Percentiles rank a stretch among this genome's conserved stretches.
phyloP scores from a whole-genome alignment of 257 asterid genomes.

The Solanum corneliomulleri region DNA sequence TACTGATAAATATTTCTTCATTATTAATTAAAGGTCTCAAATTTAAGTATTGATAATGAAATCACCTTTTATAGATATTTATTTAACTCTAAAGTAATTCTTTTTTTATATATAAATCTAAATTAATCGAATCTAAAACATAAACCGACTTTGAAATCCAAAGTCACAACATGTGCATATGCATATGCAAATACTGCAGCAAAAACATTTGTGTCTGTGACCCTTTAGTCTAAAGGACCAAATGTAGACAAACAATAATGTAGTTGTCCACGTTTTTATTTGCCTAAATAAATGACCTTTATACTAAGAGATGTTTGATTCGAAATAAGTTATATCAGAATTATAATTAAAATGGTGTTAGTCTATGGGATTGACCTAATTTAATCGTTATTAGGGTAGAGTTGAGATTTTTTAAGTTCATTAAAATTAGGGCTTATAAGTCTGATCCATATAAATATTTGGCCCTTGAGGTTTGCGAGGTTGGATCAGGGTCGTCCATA shows the following conservation, averaged over 20 bases:
- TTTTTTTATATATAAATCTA: not conserved
- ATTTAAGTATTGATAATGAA: fast-evolving
- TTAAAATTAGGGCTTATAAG: no score
- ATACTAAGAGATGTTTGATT: not conserved
- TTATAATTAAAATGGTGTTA: no score
- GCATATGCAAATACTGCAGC: not conserved
- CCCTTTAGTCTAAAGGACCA: not conserved
- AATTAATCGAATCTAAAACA: not conserved
- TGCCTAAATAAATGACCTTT: not conserved
- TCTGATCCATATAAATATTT: no score
- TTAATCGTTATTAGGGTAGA: no score
- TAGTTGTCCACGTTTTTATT: not conserved
- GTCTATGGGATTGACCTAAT: no score
- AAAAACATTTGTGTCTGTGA: not conserved
- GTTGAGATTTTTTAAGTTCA: no score
- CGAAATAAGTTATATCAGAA: no score
- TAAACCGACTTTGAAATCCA: not conserved
- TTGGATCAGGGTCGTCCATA: no score
- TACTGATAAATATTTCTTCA: not conserved
- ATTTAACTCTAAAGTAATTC: not conserved
- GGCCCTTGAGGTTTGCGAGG: no score
- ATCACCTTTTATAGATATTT: not conserved
- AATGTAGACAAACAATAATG: not conserved
- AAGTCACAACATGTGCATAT: not conserved
- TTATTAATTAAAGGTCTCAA: not conserved